Evolutionary conservation across 2,329 filamentous ascomycete genomes (phyloP).

Genomic region (Didymella exigua): DNA sequence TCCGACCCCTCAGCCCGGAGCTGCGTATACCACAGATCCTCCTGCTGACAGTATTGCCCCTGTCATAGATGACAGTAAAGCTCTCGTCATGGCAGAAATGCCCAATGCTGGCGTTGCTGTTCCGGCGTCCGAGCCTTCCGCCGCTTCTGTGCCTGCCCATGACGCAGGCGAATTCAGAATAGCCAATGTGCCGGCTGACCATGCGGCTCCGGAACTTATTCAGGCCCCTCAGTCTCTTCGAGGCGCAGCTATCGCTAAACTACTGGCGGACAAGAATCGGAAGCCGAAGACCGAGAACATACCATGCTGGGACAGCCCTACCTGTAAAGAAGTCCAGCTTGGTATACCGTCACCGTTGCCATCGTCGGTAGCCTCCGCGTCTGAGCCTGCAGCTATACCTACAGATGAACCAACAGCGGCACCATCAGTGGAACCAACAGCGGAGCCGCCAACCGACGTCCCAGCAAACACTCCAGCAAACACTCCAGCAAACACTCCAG

Average conservation of each 20-base stretch:
- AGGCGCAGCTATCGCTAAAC: conserved; percentile 3
- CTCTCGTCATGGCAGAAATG: conserved; percentile 13
- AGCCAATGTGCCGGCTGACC: not conserved
- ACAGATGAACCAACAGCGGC: not conserved
- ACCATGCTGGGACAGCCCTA: conserved; percentile 1
- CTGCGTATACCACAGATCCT: conserved; percentile 2
- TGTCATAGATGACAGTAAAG: conserved; percentile 1
- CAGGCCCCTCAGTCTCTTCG: not conserved
- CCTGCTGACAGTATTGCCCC: not conserved
- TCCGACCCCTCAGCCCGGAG: not conserved
- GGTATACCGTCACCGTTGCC: conserved; percentile 3
- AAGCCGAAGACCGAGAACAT: not conserved
- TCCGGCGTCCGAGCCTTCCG: not conserved
- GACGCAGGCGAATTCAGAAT: not conserved
- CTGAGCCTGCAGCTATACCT: not conserved
- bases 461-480: not conserved
- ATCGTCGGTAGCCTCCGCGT: not conserved
- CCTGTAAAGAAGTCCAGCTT: conserved; percentile 8
- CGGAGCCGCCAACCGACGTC: not conserved
- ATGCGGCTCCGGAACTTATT: not conserved
- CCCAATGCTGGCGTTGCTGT: not conserved
- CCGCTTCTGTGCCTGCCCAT: not conserved
- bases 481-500: not conserved
- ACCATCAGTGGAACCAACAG: not conserved
- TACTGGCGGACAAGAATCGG: conserved; percentile 1